These are phyloP conservation scores for Cystobasidium sp. DNA, from an alignment of 1,284 basidiomycete genomes.

Conservation along the genomic window DNA sequence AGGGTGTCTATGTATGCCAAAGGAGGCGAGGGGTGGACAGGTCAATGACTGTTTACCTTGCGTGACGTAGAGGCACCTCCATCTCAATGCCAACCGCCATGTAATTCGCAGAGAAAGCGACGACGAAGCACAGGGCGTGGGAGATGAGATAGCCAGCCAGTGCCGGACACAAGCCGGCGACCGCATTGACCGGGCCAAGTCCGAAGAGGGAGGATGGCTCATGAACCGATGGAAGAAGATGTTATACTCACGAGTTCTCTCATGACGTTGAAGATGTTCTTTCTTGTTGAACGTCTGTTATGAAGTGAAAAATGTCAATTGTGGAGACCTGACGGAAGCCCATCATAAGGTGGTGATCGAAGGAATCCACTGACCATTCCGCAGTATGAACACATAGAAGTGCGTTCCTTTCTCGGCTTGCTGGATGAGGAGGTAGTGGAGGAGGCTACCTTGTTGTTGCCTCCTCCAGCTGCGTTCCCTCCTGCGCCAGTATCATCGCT, in stretches of 20 bases:
- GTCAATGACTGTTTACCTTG: not conserved
- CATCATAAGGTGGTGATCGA: conserved; percentile 4
- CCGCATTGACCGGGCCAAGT: too few species aligned
- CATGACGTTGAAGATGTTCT: conserved; percentile 41
- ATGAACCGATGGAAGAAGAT: not conserved
- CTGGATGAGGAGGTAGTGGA: not conserved
- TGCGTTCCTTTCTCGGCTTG: conserved; percentile 28
- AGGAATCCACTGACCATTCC: conserved; percentile 25
- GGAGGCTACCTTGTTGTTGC: not conserved
- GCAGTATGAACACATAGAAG: conserved; percentile 37
- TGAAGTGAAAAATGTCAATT: not conserved
- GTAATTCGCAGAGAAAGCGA: too few species aligned
- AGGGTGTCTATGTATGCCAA: conserved; percentile 35
- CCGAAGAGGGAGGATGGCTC: too few species aligned
- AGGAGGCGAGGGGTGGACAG: not conserved
- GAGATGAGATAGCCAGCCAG: too few species aligned
- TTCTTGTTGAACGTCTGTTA: conserved; percentile 45
- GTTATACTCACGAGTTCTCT: conserved; percentile 41
- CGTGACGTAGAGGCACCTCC: too few species aligned
- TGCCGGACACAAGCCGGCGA: too few species aligned
- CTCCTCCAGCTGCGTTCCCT: not conserved
- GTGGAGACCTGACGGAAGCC: conserved; percentile 16
- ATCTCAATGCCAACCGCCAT: too few species aligned
- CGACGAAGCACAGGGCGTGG: too few species aligned
- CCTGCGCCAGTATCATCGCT: conserved; percentile 15